Percentiles rank a stretch among this genome's conserved stretches.
These are phyloP conservation scores for Podospora pseudocomata DNA, from an alignment of 495 filamentous ascomycete species.

Conservation along the genomic window DNA sequence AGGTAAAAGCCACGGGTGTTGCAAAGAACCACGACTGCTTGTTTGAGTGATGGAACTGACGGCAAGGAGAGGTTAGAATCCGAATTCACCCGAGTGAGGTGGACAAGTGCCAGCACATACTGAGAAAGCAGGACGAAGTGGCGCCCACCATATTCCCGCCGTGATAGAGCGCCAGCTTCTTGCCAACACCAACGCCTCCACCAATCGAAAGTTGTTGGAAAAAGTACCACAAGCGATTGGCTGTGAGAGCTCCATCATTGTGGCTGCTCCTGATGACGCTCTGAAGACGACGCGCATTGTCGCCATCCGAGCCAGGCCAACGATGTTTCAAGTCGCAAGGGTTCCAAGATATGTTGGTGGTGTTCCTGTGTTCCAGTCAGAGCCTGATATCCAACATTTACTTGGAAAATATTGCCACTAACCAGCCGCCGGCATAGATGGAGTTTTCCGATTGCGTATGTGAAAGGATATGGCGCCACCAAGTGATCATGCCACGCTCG, in stretches of 20 bases:
- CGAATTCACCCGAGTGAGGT: no score
- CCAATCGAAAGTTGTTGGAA: background rate
- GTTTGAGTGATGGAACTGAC: slow-evolving; percentile 2
- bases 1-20: slow-evolving; percentile 21
- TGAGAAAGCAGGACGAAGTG: slow-evolving; percentile 20
- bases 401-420: background rate
- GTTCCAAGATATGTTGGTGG: slow-evolving; percentile 6
- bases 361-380: slow-evolving; percentile 3
- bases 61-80: no score
- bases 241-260: background rate
- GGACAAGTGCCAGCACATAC: background rate
- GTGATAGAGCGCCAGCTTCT: slow-evolving; percentile 21
- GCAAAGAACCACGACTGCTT: slow-evolving; percentile 23
- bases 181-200: background rate
- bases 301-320: slow-evolving; percentile 23
- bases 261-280: background rate
- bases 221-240: background rate
- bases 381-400: background rate
- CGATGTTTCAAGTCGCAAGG: background rate
- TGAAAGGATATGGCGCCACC: slow-evolving; percentile 7
- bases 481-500: slow-evolving; percentile 18
- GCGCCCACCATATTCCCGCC: slow-evolving; percentile 29
- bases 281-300: slow-evolving; percentile 16
- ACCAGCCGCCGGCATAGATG: slow-evolving; percentile 19
- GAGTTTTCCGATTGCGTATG: background rate